These are phyloP conservation scores for Citrus unshiu DNA, from an alignment of 345 rosid genomes.

Conservation along the genomic window DNA sequence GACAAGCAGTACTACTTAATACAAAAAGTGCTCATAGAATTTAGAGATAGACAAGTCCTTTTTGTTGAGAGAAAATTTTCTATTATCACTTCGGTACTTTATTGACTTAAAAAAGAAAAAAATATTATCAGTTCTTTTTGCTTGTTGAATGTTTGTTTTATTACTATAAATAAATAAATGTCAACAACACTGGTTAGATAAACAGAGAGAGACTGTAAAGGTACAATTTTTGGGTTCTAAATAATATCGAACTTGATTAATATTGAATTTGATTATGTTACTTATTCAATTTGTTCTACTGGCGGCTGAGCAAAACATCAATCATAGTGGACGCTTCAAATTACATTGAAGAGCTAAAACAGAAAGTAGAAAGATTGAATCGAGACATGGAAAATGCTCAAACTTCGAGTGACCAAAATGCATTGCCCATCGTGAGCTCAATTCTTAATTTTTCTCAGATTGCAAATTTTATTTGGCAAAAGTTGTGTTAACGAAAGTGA, in stretches of 20 bases:
- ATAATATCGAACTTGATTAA: background rate
- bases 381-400: slow-evolving; percentile 16
- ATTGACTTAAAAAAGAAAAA: background rate
- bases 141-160: background rate
- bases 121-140: background rate
- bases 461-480: too few species aligned
- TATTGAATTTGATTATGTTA: background rate
- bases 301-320: slow-evolving; percentile 58
- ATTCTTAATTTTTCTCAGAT: background rate
- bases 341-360: slow-evolving; percentile 71
- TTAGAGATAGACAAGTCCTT: background rate
- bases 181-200: background rate
- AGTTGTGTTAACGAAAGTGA: background rate
- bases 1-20: too few species aligned
- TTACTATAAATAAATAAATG: too few species aligned
- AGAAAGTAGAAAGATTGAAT: slow-evolving; percentile 63
- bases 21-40: background rate
- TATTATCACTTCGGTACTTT: background rate
- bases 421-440: slow-evolving; percentile 39
- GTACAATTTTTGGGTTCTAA: background rate
- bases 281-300: slow-evolving; percentile 26
- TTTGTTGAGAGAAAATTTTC: background rate
- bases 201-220: background rate
- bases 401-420: slow-evolving; percentile 32
- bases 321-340: slow-evolving; percentile 78